Evolutionary conservation across 805 yeast species (phyloP).

Genomic region (Metschnikowia gelsemii): DNA sequence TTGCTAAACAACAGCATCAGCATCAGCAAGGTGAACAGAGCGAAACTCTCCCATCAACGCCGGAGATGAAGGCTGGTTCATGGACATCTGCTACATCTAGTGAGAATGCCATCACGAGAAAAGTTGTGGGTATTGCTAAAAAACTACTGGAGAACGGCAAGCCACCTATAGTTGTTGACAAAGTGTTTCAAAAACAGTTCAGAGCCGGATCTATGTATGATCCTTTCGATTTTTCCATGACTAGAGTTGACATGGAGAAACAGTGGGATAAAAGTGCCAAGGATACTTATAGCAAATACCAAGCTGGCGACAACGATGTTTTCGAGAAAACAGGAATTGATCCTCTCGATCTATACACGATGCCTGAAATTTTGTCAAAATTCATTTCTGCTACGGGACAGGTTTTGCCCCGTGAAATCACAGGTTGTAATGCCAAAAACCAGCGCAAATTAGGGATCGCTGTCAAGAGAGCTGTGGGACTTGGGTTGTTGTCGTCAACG

Average conservation of each 20-base stretch:
- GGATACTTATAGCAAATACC: constrained; percentile 27
- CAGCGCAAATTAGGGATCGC: constrained; percentile 76
- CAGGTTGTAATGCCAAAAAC: constrained; percentile 63
- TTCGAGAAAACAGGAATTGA: constrained; percentile 54
- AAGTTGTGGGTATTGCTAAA: constrained; percentile 37
- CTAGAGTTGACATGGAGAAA: constrained; percentile 52
- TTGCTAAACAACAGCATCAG: not conserved
- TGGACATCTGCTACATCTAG: constrained; percentile 28
- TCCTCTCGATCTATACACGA: constrained; percentile 68
- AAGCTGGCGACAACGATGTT: constrained; percentile 17
- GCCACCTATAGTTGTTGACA: constrained; percentile 36
- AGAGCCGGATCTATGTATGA: constrained; percentile 60
- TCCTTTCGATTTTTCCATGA: constrained; percentile 76
- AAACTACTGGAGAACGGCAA: constrained; percentile 28
- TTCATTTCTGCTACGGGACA: constrained; percentile 73
- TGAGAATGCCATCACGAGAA: constrained; percentile 27
- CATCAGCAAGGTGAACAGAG: constrained; percentile 1
- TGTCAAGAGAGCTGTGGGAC: constrained; percentile 73
- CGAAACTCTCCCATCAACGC: constrained; percentile 27
- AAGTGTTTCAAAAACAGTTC: constrained; percentile 45
- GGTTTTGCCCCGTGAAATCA: constrained; percentile 68
- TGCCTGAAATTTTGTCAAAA: constrained; percentile 66
- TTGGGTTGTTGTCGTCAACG: constrained; percentile 76
- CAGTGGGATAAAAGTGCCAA: constrained; percentile 18
- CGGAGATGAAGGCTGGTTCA: constrained; percentile 31